Conservation (phyloP, 768 basidiomycete species). For the Kwoniella heveanensis region DNA sequence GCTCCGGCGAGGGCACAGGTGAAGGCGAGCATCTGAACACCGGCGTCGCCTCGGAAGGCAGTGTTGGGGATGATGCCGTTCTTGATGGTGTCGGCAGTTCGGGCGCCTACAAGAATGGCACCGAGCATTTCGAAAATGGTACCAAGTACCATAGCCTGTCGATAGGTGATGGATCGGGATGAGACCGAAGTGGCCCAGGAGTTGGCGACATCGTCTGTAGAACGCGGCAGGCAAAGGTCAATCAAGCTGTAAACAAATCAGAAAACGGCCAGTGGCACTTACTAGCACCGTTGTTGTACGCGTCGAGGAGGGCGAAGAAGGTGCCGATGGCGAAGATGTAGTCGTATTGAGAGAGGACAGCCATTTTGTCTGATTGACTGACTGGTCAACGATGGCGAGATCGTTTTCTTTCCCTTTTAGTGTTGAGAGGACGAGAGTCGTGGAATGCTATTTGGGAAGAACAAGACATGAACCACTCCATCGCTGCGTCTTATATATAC, state of each 20-base stretch:
- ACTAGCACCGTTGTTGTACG: conserved; percentile 44
- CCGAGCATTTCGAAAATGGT: conserved; percentile 39
- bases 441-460: background rate
- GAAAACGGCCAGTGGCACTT: too few relatives aligned
- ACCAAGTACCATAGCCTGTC: conserved; percentile 41
- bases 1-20: conserved; percentile 56
- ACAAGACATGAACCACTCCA: background rate
- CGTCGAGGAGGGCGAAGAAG: conserved; percentile 39
- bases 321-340: conserved; percentile 43
- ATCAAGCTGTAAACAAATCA: background rate
- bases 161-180: conserved; percentile 39
- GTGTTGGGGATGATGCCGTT: conserved; percentile 58
- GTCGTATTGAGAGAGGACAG: conserved; percentile 31
- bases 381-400: background rate
- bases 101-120: conserved; percentile 34
- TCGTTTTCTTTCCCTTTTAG: background rate
- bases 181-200: conserved; percentile 39
- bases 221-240: background rate
- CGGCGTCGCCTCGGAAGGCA: conserved; percentile 56
- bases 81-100: conserved; percentile 57
- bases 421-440: background rate
- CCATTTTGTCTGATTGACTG: conserved; percentile 22
- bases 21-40: conserved; percentile 58
- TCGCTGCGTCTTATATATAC: background rate
- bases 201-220: conserved; percentile 42